A percentile compares a stretch with the other conserved stretches of the same genome.
phyloP scores from a whole-genome alignment of 1,139 yeast genomes.

The Geotrichum carabidarum region DNA sequence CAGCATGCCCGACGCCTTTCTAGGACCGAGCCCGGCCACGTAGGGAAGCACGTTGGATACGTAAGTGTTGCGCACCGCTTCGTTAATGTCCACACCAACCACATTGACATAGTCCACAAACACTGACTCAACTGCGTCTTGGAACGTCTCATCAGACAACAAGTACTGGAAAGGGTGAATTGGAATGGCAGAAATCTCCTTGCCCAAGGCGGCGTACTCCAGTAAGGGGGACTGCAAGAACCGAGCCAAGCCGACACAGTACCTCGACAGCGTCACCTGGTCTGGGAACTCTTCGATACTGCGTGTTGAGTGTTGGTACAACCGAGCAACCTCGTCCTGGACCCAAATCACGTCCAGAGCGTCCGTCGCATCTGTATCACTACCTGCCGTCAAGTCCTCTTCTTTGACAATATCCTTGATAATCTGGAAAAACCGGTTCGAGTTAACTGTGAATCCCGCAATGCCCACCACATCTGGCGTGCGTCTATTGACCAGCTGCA shows the following conservation, averaged over 20 bases:
- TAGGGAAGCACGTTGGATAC: slow-evolving; percentile 67
- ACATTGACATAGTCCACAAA: slow-evolving; percentile 86
- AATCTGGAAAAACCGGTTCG: slow-evolving; percentile 57
- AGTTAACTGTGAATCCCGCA: slow-evolving; percentile 77
- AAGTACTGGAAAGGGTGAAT: slow-evolving; percentile 74
- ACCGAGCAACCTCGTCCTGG: slow-evolving; percentile 87
- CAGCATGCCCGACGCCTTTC: slow-evolving; percentile 83
- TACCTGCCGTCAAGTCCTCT: slow-evolving; percentile 53
- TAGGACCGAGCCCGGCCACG: slow-evolving; percentile 89
- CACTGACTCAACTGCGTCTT: slow-evolving; percentile 68
- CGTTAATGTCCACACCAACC: slow-evolving; percentile 91
- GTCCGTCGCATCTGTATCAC: slow-evolving; percentile 45
- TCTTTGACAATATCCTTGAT: slow-evolving; percentile 52
- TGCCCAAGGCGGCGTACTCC: slow-evolving; percentile 79
- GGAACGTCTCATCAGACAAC: slow-evolving; percentile 58
- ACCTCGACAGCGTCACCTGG: slow-evolving; percentile 73
- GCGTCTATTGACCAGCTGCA: slow-evolving; percentile 48
- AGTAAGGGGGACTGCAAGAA: slow-evolving; percentile 85
- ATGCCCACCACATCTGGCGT: slow-evolving; percentile 86
- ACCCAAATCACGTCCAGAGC: slow-evolving; percentile 67
- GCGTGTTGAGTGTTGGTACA: slow-evolving; percentile 74
- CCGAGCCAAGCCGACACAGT: slow-evolving; percentile 84
- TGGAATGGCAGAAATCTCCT: slow-evolving; percentile 63
- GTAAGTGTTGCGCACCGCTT: slow-evolving; percentile 72
- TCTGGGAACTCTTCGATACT: slow-evolving; percentile 82